Evolutionary conservation across 768 basidiomycete species (phyloP).

Genomic region (Termitomyces sp.): DNA sequence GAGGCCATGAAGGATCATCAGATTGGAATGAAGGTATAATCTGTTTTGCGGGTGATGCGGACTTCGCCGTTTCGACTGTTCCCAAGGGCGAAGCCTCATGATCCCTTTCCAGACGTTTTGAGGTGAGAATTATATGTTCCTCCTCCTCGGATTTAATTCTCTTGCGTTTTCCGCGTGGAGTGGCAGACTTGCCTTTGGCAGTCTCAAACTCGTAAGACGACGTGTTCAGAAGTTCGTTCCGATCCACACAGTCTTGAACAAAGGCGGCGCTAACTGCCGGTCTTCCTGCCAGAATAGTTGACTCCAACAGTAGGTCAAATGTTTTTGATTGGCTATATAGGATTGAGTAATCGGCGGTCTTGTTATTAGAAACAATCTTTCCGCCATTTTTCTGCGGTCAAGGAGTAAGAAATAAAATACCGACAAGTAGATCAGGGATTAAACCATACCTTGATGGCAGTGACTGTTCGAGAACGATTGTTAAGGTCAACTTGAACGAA

Average conservation of each 20-base stretch:
- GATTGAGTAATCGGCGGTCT: slow-evolving; percentile 55
- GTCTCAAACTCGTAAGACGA: slow-evolving; percentile 37
- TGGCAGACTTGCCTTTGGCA: slow-evolving; percentile 6
- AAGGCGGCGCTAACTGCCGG: slow-evolving; percentile 48
- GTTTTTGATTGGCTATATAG: slow-evolving; percentile 45
- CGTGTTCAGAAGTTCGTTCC: slow-evolving; percentile 37
- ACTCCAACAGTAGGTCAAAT: slow-evolving; percentile 38
- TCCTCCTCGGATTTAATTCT: slow-evolving; percentile 9
- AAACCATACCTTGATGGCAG: slow-evolving; percentile 52
- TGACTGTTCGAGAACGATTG: slow-evolving; percentile 43
- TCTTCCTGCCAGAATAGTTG: slow-evolving; percentile 29
- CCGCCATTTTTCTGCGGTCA: slow-evolving; percentile 58
- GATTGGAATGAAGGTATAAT: neutral
- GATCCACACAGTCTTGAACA: slow-evolving; percentile 44
- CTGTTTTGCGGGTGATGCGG: neutral
- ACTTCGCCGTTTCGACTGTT: neutral
- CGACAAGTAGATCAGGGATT: neutral
- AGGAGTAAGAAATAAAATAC: neutral
- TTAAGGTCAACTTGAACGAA: slow-evolving; percentile 66
- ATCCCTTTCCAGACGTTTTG: slow-evolving; percentile 3
- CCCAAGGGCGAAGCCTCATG: neutral
- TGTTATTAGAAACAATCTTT: slow-evolving; percentile 44
- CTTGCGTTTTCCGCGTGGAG: slow-evolving; percentile 15
- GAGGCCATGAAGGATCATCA: slow-evolving; percentile 9
- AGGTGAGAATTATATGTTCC: slow-evolving; percentile 3